A percentile compares a stretch with the other conserved stretches of the same genome.
phyloP scores from a whole-genome alignment of 352 stramenopile genomes.

The Globisporangium barbulae region DNA sequence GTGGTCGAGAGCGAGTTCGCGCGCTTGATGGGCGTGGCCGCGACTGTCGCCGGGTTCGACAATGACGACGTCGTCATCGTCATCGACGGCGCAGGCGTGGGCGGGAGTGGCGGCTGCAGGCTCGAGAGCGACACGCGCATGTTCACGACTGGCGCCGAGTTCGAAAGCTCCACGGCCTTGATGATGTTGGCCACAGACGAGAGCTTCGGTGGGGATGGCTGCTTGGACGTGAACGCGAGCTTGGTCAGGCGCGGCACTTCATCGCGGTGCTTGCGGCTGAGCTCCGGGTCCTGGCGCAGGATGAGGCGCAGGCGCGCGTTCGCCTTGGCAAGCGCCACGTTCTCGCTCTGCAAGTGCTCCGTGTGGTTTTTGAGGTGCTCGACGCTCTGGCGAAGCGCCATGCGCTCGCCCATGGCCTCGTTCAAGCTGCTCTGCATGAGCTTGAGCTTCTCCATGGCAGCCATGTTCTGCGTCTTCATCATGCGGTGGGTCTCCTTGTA shows the following conservation, averaged over 20 bases:
- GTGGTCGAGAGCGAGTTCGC: slow-evolving; percentile 41
- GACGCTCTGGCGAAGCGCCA: slow-evolving; percentile 68
- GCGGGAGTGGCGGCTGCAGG: slow-evolving; percentile 39
- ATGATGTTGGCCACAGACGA: slow-evolving; percentile 36
- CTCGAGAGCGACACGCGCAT: slow-evolving; percentile 55
- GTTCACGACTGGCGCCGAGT: slow-evolving; percentile 24
- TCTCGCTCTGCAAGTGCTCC: slow-evolving; percentile 76
- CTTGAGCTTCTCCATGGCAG: slow-evolving; percentile 79
- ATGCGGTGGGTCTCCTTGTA: slow-evolving; percentile 85
- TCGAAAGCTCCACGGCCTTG: slow-evolving; percentile 39
- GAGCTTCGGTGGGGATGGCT: slow-evolving; percentile 39
- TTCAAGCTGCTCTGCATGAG: slow-evolving; percentile 74
- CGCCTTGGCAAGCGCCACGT: slow-evolving; percentile 79
- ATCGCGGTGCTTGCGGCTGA: slow-evolving; percentile 82
- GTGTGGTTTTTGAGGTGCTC: slow-evolving; percentile 72
- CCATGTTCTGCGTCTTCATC: slow-evolving; percentile 77
- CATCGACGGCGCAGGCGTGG: slow-evolving; percentile 19
- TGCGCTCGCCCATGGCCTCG: slow-evolving; percentile 67
- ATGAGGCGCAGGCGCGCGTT: slow-evolving; percentile 83
- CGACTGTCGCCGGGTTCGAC: slow-evolving; percentile 8
- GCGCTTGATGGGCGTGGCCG: slow-evolving; percentile 51
- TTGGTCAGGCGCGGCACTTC: slow-evolving; percentile 84
- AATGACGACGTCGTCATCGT: slow-evolving; percentile 10
- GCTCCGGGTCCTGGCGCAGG: slow-evolving; percentile 76
- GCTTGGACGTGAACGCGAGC: slow-evolving; percentile 69